Base-by-base conservation (phyloP, 306 rosid species). In the Mimosa pudica region DNA sequence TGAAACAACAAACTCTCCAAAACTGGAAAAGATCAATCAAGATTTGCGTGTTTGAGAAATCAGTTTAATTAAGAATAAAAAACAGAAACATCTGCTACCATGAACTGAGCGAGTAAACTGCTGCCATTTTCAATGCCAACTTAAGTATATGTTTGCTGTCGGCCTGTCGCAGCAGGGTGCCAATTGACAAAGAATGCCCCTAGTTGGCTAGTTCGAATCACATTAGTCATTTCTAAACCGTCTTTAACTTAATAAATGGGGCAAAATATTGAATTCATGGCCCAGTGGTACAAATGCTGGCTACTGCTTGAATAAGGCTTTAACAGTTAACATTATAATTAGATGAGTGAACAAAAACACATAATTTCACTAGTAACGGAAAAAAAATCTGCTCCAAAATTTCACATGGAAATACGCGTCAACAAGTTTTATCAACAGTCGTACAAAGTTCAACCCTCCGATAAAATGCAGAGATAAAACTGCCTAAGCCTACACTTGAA, bases 391-490 rank as follows among this genome's bases (percentile, higher is more conserved):
- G 5, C 66, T 2, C 67, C 73, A 81, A 82, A 81, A 71, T 76
- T 84, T 72, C 82, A 81, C 79, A 83, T 75, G 20, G 58, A 62
- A 72, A 38, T 38, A 38, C 5, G 42, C 42, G 42, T 38, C 12
- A 65, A 7, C 13, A 67, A 35, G 73, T 77, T 81, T 71, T 76
- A 73, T 54, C 84, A 52, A 54, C 71, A 46, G 38, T 70, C 63
- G 70, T 61, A 71, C 65, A 51, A 77, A 73, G 57, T 73, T 74
- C 62, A 83, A 38, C 82, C 61, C 68, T 70, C 69, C 73, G 81
- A 65, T 36, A 0, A 62, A 75, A 82, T 75, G 44, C 11, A 20
- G 35, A 8, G 10, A 17, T 17, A 57, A 4, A 11, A 62, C 41
- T 62, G 17, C 24, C 32, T 73, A 65, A 61, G 82, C 71, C 62